A percentile compares a stretch with the other conserved stretches of the same genome.
Conservation (phyloP, 2,329 filamentous ascomycete genomes). For the Colletotrichum sp. region DNA sequence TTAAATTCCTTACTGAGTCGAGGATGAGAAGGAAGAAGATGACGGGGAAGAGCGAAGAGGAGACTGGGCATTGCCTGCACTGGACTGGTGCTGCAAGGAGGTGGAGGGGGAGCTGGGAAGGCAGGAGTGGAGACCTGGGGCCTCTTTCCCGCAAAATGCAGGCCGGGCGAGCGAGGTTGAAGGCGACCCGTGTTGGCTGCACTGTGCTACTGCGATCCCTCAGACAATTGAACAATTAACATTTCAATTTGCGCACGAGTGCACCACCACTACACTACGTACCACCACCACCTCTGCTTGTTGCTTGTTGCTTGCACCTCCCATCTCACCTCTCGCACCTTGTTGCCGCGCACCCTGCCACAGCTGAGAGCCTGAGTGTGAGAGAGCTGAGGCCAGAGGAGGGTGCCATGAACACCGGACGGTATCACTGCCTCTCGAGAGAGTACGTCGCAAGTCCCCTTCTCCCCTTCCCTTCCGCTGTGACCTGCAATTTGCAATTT, state of each 20-base stretch:
- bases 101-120: not conserved
- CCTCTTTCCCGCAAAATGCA: not conserved
- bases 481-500: not conserved
- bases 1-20: not conserved
- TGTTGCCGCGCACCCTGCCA: not conserved
- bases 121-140: not conserved
- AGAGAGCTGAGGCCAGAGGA: not conserved
- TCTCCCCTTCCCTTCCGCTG: not conserved
- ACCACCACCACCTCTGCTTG: not conserved
- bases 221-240: not conserved
- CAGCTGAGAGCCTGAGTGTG: not conserved
- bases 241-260: not conserved
- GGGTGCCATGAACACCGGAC: not conserved
- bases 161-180: not conserved
- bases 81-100: constrained; percentile 10
- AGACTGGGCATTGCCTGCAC: constrained; percentile 3
- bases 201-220: constrained; percentile 16
- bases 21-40: not conserved
- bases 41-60: not conserved
- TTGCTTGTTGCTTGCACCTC: not conserved
- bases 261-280: not conserved
- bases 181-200: not conserved
- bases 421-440: not conserved
- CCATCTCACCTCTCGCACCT: not conserved
- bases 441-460: not conserved